phyloP scores from a whole-genome alignment of 371 early-diverging fungal species.

The Mortierella sp. region DNA sequence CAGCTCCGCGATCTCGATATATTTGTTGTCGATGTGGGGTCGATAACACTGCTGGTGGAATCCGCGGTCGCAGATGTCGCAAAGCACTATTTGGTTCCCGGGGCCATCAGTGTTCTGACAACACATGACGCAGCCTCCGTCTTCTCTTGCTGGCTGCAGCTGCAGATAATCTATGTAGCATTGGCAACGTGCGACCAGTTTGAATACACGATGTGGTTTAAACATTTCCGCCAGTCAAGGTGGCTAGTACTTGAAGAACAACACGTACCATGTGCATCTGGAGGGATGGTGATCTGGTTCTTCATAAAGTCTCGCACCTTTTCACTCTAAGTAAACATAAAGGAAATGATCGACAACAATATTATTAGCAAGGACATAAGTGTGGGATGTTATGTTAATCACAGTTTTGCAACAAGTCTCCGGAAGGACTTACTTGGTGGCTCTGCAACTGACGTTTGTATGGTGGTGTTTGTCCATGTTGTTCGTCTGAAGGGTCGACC shows the following conservation, averaged over 20 bases:
- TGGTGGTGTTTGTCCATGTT: slow-evolving; percentile 20
- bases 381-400: background rate
- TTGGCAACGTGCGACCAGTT: background rate
- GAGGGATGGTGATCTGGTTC: slow-evolving; percentile 10
- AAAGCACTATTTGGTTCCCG: slow-evolving; percentile 48
- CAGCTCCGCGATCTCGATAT: slow-evolving; percentile 29
- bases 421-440: slow-evolving; percentile 22
- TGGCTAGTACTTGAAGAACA: background rate
- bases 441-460: slow-evolving; percentile 35
- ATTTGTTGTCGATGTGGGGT: slow-evolving; percentile 45
- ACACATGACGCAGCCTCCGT: slow-evolving; percentile 37
- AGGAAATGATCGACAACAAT: background rate
- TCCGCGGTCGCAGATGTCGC: slow-evolving; percentile 53
- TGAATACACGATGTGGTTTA: background rate
- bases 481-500: slow-evolving; percentile 15
- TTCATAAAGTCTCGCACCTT: background rate
- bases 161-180: slow-evolving; percentile 17
- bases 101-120: slow-evolving; percentile 3
- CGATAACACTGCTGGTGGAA: slow-evolving; percentile 56
- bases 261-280: slow-evolving; percentile 12
- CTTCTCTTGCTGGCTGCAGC: slow-evolving; percentile 33
- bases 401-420: too few species aligned
- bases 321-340: background rate
- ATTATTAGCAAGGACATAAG: background rate
- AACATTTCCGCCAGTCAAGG: background rate